Base-by-base conservation (phyloP, 2,329 filamentous ascomycete species). In the Arthrinium phaeospermum region DNA sequence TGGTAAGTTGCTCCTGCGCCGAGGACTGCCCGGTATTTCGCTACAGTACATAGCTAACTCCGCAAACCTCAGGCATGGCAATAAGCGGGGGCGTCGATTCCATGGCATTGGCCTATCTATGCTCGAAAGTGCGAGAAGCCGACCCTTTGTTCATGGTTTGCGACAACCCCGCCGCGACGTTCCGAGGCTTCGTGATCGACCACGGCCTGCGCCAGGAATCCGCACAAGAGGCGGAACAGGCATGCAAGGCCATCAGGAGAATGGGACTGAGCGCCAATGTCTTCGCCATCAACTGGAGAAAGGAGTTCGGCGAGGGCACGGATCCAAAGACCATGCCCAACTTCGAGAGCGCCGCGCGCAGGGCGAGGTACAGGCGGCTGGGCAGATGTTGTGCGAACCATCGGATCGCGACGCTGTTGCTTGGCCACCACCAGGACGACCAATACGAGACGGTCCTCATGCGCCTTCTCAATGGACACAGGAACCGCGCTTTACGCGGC, bases 71-170 rank as follows among this genome's bases (percentile, higher is more conserved):
- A 94, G 92, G 88, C 71, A 85, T 98, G 73, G 96, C 95, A 22
- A 86, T 98, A 74, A 98, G 95, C 79, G 96, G 96, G 34, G 96
- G 96, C 10, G 93, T 96, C 51, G 96, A 99, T 82, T 98, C 96
- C n/a, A 99, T 98, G 95, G 96, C 96, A 41, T 86, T 99, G 73
- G 94, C 95, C 71, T 91, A 86, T 73, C 87, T 98, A 47, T 94
- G 93, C 79, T 87, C 86, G 68, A 82, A 85, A 67, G 77, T 88
- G 47, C 81, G 82, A 49, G 79, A 73, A 3, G 73, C 74, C 3
- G 78, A 84, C 67, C 78, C 78, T 2, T 72, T 76, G 37, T 77
- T 85, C 74, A 82, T 75, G 61, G 78, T 90, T 37, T 83, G 83
- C 46, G 87, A 87, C 76, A 85, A 86, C 73, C 82, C 85, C 19